Percentiles rank a stretch among this genome's conserved stretches.
Conservation (phyloP, 169 alveolate genomes). For the Plasmodium chabaudi region DNA sequence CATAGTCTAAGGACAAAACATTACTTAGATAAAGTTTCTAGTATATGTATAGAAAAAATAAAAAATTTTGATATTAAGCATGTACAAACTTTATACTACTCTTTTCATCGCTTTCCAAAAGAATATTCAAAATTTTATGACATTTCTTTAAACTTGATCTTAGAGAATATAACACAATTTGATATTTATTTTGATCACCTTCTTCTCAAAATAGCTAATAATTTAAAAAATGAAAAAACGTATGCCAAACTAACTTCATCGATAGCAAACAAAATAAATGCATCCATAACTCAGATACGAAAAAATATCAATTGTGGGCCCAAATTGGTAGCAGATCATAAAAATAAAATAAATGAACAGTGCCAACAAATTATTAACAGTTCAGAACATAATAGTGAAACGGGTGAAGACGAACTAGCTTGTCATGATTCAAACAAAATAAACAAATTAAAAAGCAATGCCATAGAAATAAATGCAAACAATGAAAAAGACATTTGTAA, state of each 20-base stretch:
- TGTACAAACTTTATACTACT: conserved; percentile 12
- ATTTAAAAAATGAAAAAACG: conserved; percentile 22
- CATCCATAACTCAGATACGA: not conserved
- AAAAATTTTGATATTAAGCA: conserved; percentile 1
- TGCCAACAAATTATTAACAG: not conserved
- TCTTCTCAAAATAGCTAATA: conserved; percentile 15
- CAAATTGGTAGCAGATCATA: not conserved
- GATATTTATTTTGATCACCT: conserved; percentile 22
- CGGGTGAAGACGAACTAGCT: not conserved
- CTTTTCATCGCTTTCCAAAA: conserved; percentile 62
- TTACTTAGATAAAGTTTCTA: conserved; percentile 21
- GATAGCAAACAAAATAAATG: not conserved
- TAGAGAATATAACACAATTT: not conserved
- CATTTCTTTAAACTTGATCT: not conserved
- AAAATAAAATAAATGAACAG: no score
- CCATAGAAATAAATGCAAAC: no score
- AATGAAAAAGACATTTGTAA: not conserved
- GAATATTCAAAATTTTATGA: conserved; percentile 48
- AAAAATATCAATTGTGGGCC: no score
- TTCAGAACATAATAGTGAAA: not conserved
- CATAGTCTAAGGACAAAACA: conserved; percentile 66
- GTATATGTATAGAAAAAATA: conserved; percentile 19
- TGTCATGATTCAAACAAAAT: not conserved
- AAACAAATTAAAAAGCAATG: no score
- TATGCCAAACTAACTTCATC: conserved; percentile 10